These are phyloP conservation scores for Syncephalastrum monosporum DNA, from an alignment of 371 early-diverging fungal species.

Conservation along the genomic window DNA sequence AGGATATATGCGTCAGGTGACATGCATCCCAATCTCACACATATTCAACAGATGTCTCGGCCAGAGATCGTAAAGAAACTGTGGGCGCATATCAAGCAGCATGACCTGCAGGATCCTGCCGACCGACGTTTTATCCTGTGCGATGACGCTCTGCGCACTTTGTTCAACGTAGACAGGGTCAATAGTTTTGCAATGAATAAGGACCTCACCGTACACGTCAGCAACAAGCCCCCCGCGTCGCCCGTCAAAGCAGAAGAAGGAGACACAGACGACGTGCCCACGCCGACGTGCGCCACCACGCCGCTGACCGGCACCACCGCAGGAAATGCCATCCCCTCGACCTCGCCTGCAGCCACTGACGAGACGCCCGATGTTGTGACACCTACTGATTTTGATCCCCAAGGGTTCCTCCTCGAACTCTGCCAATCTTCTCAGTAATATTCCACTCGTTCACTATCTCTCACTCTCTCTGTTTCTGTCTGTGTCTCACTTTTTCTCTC, in stretches of 20 bases:
- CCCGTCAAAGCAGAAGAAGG: conserved; percentile 11
- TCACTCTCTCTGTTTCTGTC: too few species aligned
- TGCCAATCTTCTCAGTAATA: too few species aligned
- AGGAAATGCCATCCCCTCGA: background rate
- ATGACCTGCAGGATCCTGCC: conserved; percentile 59
- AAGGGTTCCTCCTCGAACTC: too few species aligned
- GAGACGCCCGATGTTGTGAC: conserved; percentile 28
- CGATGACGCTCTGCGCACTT: conserved; percentile 48
- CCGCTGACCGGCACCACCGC: too few species aligned
- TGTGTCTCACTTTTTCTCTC: too few species aligned
- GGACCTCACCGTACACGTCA: conserved; percentile 50
- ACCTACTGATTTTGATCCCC: conserved; percentile 7
- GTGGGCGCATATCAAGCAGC: conserved; percentile 60
- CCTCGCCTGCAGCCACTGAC: conserved; percentile 24
- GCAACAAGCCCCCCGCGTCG: conserved; percentile 30
- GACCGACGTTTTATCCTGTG: conserved; percentile 58
- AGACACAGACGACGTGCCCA: background rate
- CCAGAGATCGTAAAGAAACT: conserved; percentile 56
- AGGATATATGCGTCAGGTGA: background rate
- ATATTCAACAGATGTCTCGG: conserved; percentile 41
- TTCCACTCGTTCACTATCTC: too few species aligned
- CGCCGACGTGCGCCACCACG: too few species aligned
- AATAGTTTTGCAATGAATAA: conserved; percentile 61
- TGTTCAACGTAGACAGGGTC: conserved; percentile 52
- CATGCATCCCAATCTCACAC: too few species aligned